Base-by-base conservation (phyloP, 805 yeast species). In the Kazachstania viticola region DNA sequence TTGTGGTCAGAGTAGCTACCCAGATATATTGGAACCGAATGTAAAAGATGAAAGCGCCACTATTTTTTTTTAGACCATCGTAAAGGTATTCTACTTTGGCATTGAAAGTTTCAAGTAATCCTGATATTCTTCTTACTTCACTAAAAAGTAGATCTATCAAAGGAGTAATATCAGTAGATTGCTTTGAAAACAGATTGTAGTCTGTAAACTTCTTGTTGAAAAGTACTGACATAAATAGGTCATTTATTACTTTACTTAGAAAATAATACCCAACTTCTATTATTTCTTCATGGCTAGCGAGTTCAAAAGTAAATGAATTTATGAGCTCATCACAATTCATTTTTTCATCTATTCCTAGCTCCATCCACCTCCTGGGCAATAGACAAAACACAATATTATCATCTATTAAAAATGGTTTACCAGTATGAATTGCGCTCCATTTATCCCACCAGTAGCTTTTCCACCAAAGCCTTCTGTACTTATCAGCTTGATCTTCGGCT, bases 361-460 rank as follows among this genome's bases (percentile, higher is more conserved):
- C 33, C 34, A 38, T 32, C 13, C 40, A 30, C 7, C 21, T 21
- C 16, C 21, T 40, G 6, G 48, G 48, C 14, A 40, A 35, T 5
- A 44, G 30, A 25, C 46, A 42, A 9, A 21, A 25, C 6, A 22
- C 31, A 9, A 21, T 25, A 11, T 29, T 22, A 8, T 36, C 37
- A 9, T 34, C 16, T 2, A 40, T 28, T 14, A 32, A 9, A 5
- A 33, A 30, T 8, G 37, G 36, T 18, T 40, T 44, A 1, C 46
- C 46, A 3, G 41, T 29, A 4, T 27, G 16, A 2, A 35, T 9
- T 4, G 43, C 19, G 27, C 27, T 29, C 46, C 45, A 44, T 17
- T 33, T 34, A 32, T 40, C 46, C 45, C 45, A 40, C 46, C 44
- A 40, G 14, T 33, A 34, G 17, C 35, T 28, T 9, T 31, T 34